phyloP scores from a whole-genome alignment of 106 monocot genomes.

The Triglochin maritima region DNA sequence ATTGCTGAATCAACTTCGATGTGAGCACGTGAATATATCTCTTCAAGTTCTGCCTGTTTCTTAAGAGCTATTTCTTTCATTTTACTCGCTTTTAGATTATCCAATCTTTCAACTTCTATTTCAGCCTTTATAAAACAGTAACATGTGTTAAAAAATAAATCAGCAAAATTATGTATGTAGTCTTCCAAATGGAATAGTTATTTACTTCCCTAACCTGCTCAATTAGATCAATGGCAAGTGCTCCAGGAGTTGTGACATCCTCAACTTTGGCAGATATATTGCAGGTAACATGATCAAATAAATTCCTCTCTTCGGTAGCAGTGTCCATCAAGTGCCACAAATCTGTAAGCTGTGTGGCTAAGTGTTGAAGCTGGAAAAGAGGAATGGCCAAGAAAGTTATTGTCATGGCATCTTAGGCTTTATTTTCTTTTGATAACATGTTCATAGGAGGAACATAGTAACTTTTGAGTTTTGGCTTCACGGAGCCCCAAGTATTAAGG shows the following conservation, averaged over 20 bases:
- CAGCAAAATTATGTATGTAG: too few species aligned
- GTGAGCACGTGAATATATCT: conserved; percentile 67
- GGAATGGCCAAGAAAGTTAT: too few species aligned
- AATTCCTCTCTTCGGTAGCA: conserved; percentile 38
- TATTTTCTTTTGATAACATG: too few species aligned
- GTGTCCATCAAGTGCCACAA: conserved; percentile 97
- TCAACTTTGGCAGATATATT: conserved; percentile 56
- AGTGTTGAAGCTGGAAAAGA: conserved; percentile 63
- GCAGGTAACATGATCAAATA: conserved; percentile 88
- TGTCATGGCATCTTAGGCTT: too few species aligned
- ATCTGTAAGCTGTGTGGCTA: conserved; percentile 67
- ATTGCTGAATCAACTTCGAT: conserved; percentile 53
- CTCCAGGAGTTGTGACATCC: conserved; percentile 64
- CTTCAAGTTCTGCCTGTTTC: conserved; percentile 77
- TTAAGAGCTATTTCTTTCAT: conserved; percentile 95
- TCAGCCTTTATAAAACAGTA: conserved; percentile 37
- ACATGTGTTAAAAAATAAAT: not conserved
- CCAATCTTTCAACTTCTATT: conserved; percentile 88
- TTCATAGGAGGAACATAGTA: too few species aligned
- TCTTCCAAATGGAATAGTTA: too few species aligned
- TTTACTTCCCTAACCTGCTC: conserved; percentile 43
- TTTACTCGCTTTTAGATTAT: conserved; percentile 66
- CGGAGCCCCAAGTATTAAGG: too few species aligned
- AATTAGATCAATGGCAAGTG: conserved; percentile 68
- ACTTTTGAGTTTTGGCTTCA: too few species aligned